Evolutionary conservation across 2,329 filamentous ascomycete genomes (phyloP), one percentile per base, ranked within the genome.

Genomic region (Drechslerella stenobrocha): DNA sequence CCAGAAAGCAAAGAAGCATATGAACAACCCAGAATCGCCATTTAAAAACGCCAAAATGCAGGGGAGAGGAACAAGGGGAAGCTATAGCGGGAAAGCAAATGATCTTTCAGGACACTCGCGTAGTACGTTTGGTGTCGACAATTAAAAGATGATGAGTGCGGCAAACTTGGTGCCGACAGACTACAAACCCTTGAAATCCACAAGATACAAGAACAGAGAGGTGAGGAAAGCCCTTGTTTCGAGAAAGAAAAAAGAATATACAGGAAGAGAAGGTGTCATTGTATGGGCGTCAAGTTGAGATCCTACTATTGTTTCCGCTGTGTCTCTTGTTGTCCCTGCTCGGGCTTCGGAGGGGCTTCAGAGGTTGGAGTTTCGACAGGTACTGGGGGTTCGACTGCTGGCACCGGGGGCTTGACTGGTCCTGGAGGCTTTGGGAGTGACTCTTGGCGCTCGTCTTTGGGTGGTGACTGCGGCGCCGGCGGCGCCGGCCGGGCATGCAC

Each of bases 1-100:
- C 1, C 3, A 18, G 44, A 51, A 34, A 37, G 13, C n/a, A 35
- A 24, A 26, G 18, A 47, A 56, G n/a, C 24, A 28, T 2, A 40
- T n/a, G 42, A 8, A 18, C 47, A 35, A 51, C 46, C 52, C 44
- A 56, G 13, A 56, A 28, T 50, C 48, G 52, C 63, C 55, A 23
- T 52, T 5, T 30, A 5, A 24, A 37, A 67, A 67, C 63, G 63
- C 63, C 63, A 30, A 22, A n/a, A 66, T 66, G 55, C 63, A n/a
- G 28, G 59, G 15, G 35, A 22, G 23, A 51, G 45, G 26, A 35
- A 26, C 9, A 47, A 23, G 11, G 9, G 15, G 40, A 15, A 11
- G 34, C 32, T 11, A 42, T n/a, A n/a, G n/a, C n/a, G 35, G 24
- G 55, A 24, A 47, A 50, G n/a, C 26, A 30, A 32, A 35, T 55